These are phyloP conservation scores for Tricholoma terreum DNA, from an alignment of 768 basidiomycete genomes.

Conservation along the genomic window DNA sequence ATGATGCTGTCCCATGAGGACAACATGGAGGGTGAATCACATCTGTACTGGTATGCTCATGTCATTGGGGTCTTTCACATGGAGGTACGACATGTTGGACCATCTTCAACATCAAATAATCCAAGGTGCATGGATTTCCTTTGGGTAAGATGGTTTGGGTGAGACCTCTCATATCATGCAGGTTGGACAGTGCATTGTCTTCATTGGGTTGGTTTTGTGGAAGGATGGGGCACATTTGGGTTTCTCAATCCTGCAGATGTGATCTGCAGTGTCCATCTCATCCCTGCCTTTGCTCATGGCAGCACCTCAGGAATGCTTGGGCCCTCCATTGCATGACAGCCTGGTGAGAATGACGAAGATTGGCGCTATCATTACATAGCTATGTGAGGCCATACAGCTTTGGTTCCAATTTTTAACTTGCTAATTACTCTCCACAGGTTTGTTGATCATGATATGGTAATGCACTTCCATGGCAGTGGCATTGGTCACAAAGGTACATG, in stretches of 20 bases:
- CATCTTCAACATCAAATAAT: background rate
- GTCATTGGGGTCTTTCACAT: slow-evolving; percentile 24
- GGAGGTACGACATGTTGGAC: slow-evolving; percentile 13
- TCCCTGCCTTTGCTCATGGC: background rate
- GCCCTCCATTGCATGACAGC: too few species aligned
- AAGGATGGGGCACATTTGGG: slow-evolving; percentile 33
- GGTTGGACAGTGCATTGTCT: slow-evolving; percentile 28
- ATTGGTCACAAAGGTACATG: background rate
- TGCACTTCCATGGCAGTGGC: too few species aligned
- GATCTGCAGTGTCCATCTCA: slow-evolving; percentile 26
- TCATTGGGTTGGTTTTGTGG: slow-evolving; percentile 40
- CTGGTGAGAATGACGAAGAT: too few species aligned
- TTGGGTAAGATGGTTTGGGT: slow-evolving; percentile 39
- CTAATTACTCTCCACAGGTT: too few species aligned
- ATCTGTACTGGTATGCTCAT: slow-evolving; percentile 23
- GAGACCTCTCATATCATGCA: slow-evolving; percentile 18
- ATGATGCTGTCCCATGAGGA: slow-evolving; percentile 20
- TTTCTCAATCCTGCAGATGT: slow-evolving; percentile 42
- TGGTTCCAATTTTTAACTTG: too few species aligned
- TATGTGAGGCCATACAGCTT: too few species aligned
- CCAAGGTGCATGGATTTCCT: slow-evolving; percentile 34
- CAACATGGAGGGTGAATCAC: slow-evolving; percentile 8
- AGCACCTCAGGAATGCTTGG: background rate
- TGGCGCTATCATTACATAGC: too few species aligned
- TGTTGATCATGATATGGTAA: background rate